Conservation (phyloP, 2,329 filamentous ascomycete genomes). For the Aspergillus pseudoterreus region DNA sequence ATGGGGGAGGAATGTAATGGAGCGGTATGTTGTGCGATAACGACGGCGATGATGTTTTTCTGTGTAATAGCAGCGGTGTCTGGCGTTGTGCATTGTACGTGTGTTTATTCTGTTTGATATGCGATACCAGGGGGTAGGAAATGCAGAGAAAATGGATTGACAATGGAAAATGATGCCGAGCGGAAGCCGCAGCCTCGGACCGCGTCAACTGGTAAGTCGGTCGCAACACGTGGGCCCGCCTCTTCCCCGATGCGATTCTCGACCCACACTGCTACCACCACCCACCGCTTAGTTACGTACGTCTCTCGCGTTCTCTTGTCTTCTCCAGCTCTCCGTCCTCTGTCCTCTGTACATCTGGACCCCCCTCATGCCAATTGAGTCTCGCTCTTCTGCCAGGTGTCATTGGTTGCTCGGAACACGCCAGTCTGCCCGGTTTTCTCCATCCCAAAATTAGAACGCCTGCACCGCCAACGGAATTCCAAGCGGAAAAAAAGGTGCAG, state of each 20-base stretch:
- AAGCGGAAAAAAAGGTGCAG: slow-evolving; percentile 21
- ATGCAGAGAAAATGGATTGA: too few species aligned
- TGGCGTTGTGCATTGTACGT: slow-evolving; percentile 12
- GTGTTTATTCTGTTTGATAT: neutral
- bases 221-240: neutral
- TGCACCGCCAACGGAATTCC: neutral
- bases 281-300: neutral
- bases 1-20: neutral
- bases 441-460: slow-evolving; percentile 8
- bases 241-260: neutral
- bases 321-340: neutral
- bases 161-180: neutral
- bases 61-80: slow-evolving; percentile 18
- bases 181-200: neutral
- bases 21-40: neutral
- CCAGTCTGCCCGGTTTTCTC: neutral
- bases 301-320: slow-evolving; percentile 2
- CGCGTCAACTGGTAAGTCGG: neutral
- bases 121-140: neutral
- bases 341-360: neutral
- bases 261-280: neutral
- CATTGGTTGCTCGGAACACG: neutral
- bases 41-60: neutral
- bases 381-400: neutral
- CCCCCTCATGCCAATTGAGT: neutral